Conservation (phyloP, 2,329 filamentous ascomycete species). For the Cadophora sp. region DNA sequence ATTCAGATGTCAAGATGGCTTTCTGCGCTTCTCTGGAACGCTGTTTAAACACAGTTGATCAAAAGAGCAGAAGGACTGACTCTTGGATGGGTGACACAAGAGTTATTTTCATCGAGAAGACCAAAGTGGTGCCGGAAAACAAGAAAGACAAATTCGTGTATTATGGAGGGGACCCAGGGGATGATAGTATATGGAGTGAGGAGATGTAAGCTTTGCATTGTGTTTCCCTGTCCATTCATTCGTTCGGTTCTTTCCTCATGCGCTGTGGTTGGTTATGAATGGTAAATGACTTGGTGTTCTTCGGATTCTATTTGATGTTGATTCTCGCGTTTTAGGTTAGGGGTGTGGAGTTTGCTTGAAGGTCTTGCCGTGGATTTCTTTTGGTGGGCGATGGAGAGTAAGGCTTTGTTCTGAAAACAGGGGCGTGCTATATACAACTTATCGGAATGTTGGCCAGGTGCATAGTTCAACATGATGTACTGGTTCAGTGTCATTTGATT, state of each 20-base stretch:
- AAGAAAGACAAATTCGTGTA: conserved; percentile 15
- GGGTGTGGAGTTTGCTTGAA: neutral
- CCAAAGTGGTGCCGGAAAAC: neutral
- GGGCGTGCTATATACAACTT: neutral
- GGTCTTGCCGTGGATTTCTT: neutral
- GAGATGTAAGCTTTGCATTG: conserved; percentile 21
- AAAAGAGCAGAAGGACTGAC: neutral
- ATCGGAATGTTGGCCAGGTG: no score
- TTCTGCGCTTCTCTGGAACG: conserved; percentile 29
- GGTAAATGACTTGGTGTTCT: no score
- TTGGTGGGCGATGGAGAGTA: neutral
- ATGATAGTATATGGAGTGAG: conserved; percentile 22
- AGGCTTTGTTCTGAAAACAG: neutral
- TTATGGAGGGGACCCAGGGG: conserved; percentile 24
- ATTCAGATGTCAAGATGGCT: conserved; percentile 19
- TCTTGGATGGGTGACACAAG: conserved; percentile 13
- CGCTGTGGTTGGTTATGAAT: no score
- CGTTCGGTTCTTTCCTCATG: neutral
- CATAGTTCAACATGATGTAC: no score
- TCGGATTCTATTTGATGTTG: no score
- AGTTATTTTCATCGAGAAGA: conserved; percentile 25
- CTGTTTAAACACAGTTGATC: neutral
- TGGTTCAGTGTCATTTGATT: no score
- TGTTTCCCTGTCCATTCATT: neutral
- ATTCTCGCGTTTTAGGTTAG: neutral